Percentiles rank a stretch among this genome's conserved stretches.
phyloP scores from a whole-genome alignment of 2,329 filamentous ascomycete genomes.

The Salinomyces thailandicus region DNA sequence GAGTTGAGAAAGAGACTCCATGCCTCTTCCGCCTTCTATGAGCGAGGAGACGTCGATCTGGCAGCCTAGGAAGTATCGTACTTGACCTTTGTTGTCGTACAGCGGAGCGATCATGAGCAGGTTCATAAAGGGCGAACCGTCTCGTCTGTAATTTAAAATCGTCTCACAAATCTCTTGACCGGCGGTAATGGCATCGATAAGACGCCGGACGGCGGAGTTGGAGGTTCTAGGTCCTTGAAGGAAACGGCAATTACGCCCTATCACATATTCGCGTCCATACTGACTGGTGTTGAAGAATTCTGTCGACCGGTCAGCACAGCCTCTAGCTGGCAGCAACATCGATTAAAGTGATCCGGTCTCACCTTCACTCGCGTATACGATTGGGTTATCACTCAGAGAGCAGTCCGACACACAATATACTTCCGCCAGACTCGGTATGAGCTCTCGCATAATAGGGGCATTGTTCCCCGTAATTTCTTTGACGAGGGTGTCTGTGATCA shows the following conservation, averaged over 20 bases:
- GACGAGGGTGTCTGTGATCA: slow-evolving; percentile 33
- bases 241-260: slow-evolving; percentile 37
- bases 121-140: slow-evolving; percentile 33
- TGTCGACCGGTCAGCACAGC: slow-evolving; percentile 6
- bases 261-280: slow-evolving; percentile 33
- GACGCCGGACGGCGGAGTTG: slow-evolving; percentile 23
- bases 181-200: slow-evolving; percentile 27
- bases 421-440: slow-evolving; percentile 34
- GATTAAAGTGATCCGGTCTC: slow-evolving; percentile 3
- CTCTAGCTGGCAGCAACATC: neutral
- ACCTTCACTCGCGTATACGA: slow-evolving; percentile 36
- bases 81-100: slow-evolving; percentile 31
- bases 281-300: slow-evolving; percentile 36
- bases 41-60: slow-evolving; percentile 32
- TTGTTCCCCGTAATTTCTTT: slow-evolving; percentile 35
- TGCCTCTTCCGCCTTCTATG: slow-evolving; percentile 27
- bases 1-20: slow-evolving; percentile 28
- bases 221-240: slow-evolving; percentile 33
- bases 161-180: slow-evolving; percentile 35
- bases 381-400: slow-evolving; percentile 33
- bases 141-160: slow-evolving; percentile 33
- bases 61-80: slow-evolving; percentile 31
- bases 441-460: slow-evolving; percentile 30
- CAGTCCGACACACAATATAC: slow-evolving; percentile 38
- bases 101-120: slow-evolving; percentile 32